Percentiles rank a stretch among this genome's conserved stretches.
Evolutionary conservation across 1,284 basidiomycete species (phyloP).

Genomic region (Tremellales sp.): DNA sequence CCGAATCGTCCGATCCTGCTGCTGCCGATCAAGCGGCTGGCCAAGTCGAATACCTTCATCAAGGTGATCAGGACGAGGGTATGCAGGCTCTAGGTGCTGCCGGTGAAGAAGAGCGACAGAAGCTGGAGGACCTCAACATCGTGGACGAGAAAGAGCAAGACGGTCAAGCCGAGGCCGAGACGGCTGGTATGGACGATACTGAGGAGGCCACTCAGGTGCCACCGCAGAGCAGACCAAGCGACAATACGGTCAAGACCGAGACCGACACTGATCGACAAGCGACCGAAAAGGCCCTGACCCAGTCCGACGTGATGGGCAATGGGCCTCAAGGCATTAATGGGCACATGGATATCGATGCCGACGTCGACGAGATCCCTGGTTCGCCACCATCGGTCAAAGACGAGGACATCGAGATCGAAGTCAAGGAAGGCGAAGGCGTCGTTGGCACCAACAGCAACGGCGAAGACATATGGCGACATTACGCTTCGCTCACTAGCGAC

Average conservation of each 20-base stretch:
- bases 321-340: conserved; percentile 14
- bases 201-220: conserved; percentile 5
- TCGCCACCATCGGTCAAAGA: conserved; percentile 27
- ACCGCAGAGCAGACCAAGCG: conserved; percentile 5
- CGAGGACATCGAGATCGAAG: conserved; percentile 57
- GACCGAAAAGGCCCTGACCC: conserved; percentile 48
- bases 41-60: conserved; percentile 75
- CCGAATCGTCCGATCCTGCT: conserved; percentile 26
- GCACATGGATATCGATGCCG: conserved; percentile 36
- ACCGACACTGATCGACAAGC: conserved; percentile 16
- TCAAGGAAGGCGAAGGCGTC: conserved; percentile 26
- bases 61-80: conserved; percentile 64
- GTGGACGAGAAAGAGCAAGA: conserved; percentile 56
- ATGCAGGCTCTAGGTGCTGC: conserved; percentile 90
- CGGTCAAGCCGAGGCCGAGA: conserved; percentile 9
- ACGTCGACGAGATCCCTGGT: conserved; percentile 37
- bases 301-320: conserved; percentile 39
- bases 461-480: conserved; percentile 81
- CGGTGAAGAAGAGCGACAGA: conserved; percentile 73
- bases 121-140: conserved; percentile 73
- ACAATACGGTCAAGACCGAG: conserved; percentile 16
- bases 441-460: conserved; percentile 42
- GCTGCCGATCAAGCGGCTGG: conserved; percentile 54
- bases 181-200: conserved; percentile 14
- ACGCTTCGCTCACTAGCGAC: conserved; percentile 84